These are phyloP conservation scores for Ehretia macrophylla DNA, from an alignment of 257 asterid genomes.

Conservation along the genomic window DNA sequence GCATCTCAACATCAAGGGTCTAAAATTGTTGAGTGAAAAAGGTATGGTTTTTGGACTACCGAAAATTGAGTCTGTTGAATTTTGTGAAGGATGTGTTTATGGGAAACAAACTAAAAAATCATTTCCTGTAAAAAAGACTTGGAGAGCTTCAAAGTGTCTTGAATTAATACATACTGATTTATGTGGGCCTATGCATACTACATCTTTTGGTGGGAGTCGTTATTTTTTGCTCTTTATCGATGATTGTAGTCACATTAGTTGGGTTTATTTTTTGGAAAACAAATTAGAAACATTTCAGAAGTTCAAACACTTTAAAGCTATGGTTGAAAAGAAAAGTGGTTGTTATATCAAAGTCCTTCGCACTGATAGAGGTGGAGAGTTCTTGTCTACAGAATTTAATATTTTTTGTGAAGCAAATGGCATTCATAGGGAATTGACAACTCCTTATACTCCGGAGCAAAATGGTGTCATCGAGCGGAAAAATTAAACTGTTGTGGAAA, in stretches of 20 bases:
- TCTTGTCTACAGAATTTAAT: background rate
- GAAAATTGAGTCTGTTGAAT: background rate
- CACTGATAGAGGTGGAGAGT: background rate
- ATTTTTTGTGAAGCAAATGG: conserved; percentile 5
- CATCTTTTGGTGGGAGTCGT: background rate
- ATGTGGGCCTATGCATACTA: background rate
- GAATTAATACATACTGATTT: background rate
- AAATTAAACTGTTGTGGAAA: conserved; percentile 4
- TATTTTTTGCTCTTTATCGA: background rate
- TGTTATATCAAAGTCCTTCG: background rate
- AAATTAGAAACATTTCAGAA: conserved; percentile 6
- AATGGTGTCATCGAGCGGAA: background rate
- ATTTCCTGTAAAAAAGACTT: background rate
- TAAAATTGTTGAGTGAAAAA: background rate
- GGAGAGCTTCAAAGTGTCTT: background rate
- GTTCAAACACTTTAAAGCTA: background rate
- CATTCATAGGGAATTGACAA: background rate
- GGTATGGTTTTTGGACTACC: conserved; percentile 7
- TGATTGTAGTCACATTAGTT: conserved; percentile 8
- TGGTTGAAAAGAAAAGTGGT: background rate
- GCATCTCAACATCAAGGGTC: conserved; percentile 5
- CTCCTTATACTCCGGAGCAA: conserved; percentile 3
- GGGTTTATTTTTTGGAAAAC: conserved; percentile 5
- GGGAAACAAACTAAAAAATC: background rate
- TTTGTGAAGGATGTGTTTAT: background rate